Evolutionary conservation across 148 eudicot species (phyloP).

Genomic region (Chenopodium album): DNA sequence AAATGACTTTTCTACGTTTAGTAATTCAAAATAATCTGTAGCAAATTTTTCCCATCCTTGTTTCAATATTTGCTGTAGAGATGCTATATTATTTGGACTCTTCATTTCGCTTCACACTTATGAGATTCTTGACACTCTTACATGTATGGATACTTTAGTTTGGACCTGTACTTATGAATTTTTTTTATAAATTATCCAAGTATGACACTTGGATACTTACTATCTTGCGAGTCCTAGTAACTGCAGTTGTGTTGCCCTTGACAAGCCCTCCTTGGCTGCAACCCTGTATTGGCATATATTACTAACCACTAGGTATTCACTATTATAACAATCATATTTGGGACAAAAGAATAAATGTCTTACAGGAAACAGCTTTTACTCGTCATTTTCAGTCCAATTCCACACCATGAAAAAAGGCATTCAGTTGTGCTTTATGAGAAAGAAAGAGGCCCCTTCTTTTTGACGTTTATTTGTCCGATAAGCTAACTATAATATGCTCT

Average conservation of each 20-base stretch:
- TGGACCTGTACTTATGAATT: too few relatives aligned
- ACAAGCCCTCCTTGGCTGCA: background rate
- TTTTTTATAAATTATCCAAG: background rate
- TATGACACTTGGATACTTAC: background rate
- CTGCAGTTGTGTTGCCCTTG: background rate
- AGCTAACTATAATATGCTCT: slow-evolving; percentile 25
- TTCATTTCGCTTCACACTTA: background rate
- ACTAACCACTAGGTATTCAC: slow-evolving; percentile 21
- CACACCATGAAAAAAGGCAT: slow-evolving; percentile 10
- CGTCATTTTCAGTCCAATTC: slow-evolving; percentile 28
- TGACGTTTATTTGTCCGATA: slow-evolving; percentile 20
- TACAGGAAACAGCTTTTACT: slow-evolving; percentile 8
- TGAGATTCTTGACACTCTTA: background rate
- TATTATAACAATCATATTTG: background rate
- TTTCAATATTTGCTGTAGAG: background rate
- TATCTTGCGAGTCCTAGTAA: background rate
- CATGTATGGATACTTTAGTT: background rate
- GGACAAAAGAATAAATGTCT: slow-evolving; percentile 24
- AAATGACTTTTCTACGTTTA: background rate
- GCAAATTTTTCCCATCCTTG: background rate
- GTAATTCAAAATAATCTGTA: background rate
- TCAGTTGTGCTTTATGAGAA: slow-evolving; percentile 25
- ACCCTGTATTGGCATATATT: background rate
- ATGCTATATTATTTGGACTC: background rate
- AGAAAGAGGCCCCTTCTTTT: slow-evolving; percentile 10